phyloP scores from a whole-genome alignment of 164 flowering plant genomes.

The Tetracentron sinense region DNA sequence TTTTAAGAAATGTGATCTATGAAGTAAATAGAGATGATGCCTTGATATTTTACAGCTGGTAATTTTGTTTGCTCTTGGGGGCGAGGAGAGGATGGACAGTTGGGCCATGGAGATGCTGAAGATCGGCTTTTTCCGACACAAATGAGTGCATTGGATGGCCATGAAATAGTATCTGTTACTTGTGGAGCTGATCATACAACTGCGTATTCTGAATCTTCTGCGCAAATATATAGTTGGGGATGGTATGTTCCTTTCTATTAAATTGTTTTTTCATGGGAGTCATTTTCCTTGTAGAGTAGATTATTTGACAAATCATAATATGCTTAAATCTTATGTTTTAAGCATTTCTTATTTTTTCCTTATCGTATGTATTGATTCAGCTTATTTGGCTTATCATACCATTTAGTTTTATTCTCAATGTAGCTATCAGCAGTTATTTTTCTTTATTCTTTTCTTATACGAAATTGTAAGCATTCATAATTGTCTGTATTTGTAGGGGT shows the following conservation, averaged over 20 bases:
- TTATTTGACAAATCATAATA: not conserved
- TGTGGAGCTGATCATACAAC: constrained; percentile 97
- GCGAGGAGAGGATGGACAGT: constrained; percentile 97
- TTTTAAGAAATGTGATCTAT: too few relatives aligned
- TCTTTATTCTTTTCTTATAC: not conserved
- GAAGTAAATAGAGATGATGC: not conserved
- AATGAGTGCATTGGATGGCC: constrained; percentile 77
- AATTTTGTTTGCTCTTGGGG: constrained; percentile 93
- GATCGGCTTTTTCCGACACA: constrained; percentile 77
- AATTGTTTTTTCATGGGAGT: not conserved
- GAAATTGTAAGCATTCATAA: not conserved
- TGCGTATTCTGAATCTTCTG: constrained; percentile 64
- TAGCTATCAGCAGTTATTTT: too few relatives aligned
- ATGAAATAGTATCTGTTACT: constrained; percentile 61
- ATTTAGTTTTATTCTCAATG: too few relatives aligned
- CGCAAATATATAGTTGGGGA: constrained; percentile 95
- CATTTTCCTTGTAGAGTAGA: not conserved
- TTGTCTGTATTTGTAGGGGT: constrained; percentile 60
- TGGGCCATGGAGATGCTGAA: constrained; percentile 98
- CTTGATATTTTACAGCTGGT: constrained; percentile 56
- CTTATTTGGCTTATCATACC: too few relatives aligned
- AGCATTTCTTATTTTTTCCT: not conserved
- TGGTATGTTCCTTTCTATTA: constrained; percentile 47
- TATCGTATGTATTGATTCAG: not conserved
- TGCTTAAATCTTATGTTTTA: not conserved